Conservation (phyloP, 805 yeast species). For the Candida tammaniensis region DNA sequence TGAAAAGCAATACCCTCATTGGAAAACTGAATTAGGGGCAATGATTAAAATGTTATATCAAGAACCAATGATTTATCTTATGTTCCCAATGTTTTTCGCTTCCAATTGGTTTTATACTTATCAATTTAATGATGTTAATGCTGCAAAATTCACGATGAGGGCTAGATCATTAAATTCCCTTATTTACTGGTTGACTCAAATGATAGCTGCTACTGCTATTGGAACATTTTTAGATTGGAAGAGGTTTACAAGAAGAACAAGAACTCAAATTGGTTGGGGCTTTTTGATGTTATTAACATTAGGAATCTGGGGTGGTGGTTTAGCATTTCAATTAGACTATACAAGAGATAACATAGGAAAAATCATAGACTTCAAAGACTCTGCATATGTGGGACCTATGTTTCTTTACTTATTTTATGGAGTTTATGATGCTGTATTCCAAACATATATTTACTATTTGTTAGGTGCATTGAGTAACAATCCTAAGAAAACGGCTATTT, state of each 20-base stretch:
- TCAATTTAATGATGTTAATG: constrained; percentile 58
- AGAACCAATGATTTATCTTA: constrained; percentile 38
- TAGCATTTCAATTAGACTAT: constrained; percentile 40
- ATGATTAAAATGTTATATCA: constrained; percentile 12
- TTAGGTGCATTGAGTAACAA: constrained; percentile 59
- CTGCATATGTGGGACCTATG: constrained; percentile 54
- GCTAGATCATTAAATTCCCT: constrained; percentile 60
- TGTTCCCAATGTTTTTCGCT: constrained; percentile 61
- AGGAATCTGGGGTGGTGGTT: constrained; percentile 61
- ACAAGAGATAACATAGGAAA: constrained; percentile 28
- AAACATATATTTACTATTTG: constrained; percentile 55
- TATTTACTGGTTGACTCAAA: constrained; percentile 59
- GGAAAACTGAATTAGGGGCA: constrained; percentile 39
- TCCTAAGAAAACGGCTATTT: constrained; percentile 52
- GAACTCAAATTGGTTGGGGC: constrained; percentile 47
- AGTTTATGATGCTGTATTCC: constrained; percentile 56
- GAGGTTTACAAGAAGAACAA: constrained; percentile 34
- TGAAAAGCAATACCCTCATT: constrained; percentile 43
- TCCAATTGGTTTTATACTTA: constrained; percentile 68
- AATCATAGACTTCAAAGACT: constrained; percentile 46
- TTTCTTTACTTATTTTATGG: constrained; percentile 64
- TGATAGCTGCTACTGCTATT: constrained; percentile 51
- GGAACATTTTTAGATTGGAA: constrained; percentile 48
- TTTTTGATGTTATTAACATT: constrained; percentile 37
- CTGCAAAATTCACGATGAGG: constrained; percentile 52